phyloP scores from a whole-genome alignment of 768 basidiomycete species.

The Pholiota microspora region DNA sequence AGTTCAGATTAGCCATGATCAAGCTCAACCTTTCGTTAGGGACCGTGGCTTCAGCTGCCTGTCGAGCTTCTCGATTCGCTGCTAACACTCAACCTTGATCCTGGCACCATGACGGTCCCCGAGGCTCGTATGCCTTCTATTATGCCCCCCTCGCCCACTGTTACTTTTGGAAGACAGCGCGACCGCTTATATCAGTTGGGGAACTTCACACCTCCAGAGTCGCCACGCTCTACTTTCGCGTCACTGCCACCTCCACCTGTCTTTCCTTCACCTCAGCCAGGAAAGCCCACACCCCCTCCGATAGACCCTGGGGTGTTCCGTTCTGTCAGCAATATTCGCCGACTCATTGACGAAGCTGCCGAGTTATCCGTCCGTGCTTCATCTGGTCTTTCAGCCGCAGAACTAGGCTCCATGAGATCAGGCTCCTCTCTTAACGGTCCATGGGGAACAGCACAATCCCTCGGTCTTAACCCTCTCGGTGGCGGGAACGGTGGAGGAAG shows the following conservation, averaged over 20 bases:
- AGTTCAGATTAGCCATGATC: slow-evolving; percentile 8
- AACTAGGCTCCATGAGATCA: slow-evolving; percentile 64
- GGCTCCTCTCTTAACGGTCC: slow-evolving; percentile 40
- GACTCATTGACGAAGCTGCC: slow-evolving; percentile 86
- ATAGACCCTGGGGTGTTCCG: slow-evolving; percentile 89
- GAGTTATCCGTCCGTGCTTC: slow-evolving; percentile 87
- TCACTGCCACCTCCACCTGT: slow-evolving; percentile 39
- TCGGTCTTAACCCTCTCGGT: slow-evolving; percentile 61
- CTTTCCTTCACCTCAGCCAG: slow-evolving; percentile 54
- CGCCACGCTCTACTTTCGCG: slow-evolving; percentile 33
- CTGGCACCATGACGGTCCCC: slow-evolving; percentile 52
- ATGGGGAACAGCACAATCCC: slow-evolving; percentile 62
- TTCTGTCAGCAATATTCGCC: slow-evolving; percentile 69
- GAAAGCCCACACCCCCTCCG: slow-evolving; percentile 76
- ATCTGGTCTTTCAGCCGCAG: slow-evolving; percentile 76
- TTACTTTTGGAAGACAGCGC: slow-evolving; percentile 31
- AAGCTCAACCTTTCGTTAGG: slow-evolving; percentile 43
- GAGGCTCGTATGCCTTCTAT: slow-evolving; percentile 40
- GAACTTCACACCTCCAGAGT: slow-evolving; percentile 45
- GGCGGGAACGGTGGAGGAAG: slow-evolving; percentile 54
- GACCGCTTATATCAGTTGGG: slow-evolving; percentile 46
- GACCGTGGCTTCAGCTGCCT: slow-evolving; percentile 89
- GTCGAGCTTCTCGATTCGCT: slow-evolving; percentile 83
- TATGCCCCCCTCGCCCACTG: slow-evolving; percentile 27
- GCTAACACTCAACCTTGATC: slow-evolving; percentile 74